These are phyloP conservation scores for Fusarium algeriense DNA, from an alignment of 2,329 filamentous ascomycete species.

Conservation along the genomic window DNA sequence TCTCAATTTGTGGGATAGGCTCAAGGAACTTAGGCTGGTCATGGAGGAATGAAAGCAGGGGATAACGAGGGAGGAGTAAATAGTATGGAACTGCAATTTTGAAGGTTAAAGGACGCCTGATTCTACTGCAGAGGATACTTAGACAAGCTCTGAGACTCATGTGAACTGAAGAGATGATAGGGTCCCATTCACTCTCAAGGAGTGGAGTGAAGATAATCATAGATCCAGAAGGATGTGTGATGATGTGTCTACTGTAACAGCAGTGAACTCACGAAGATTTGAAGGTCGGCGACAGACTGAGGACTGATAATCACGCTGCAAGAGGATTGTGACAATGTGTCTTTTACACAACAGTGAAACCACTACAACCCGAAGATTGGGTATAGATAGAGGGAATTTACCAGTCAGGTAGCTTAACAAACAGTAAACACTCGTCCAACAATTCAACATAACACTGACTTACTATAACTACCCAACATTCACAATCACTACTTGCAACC, in stretches of 20 bases:
- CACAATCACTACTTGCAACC: background rate
- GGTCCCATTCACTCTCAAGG: background rate
- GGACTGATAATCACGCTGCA: fast-evolving
- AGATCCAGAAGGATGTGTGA: fast-evolving
- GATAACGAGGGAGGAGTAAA: too few species aligned
- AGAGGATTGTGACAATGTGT: background rate
- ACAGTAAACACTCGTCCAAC: background rate
- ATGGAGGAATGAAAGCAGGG: too few species aligned
- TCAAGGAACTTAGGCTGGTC: too few species aligned
- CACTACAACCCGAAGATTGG: fast-evolving
- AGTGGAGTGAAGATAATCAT: background rate
- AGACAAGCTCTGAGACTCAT: fast-evolving
- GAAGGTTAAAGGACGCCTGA: too few species aligned
- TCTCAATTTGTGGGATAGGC: too few species aligned
- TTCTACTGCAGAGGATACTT: too few species aligned
- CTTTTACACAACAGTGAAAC: background rate
- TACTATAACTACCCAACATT: background rate
- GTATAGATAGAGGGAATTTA: background rate
- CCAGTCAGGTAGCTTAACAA: background rate
- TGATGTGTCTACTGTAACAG: too few species aligned
- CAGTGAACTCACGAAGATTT: background rate
- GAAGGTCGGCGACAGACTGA: background rate
- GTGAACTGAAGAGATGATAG: fast-evolving
- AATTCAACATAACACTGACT: too few species aligned
- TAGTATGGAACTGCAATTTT: too few species aligned